Evolutionary conservation across 1,284 basidiomycete genomes (phyloP).

Genomic region (Malassezia arunalokei): DNA sequence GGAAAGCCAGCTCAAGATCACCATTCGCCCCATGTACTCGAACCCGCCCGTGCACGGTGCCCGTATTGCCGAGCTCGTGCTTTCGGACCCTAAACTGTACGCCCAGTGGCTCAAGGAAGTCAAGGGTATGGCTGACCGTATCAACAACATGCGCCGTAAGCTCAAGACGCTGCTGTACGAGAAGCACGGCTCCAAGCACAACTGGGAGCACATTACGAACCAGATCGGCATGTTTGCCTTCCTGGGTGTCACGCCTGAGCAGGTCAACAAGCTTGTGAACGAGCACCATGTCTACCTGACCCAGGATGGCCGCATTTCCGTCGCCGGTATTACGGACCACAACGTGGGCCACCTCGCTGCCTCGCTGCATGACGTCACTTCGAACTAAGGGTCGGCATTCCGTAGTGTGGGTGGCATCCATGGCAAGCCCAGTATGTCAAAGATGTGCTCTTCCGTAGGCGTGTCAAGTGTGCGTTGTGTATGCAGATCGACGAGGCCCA

Average conservation of each 20-base stretch:
- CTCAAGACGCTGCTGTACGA: slow-evolving; percentile 42
- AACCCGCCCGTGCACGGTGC: slow-evolving; percentile 78
- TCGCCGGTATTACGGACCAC: slow-evolving; percentile 44
- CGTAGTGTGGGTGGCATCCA: slow-evolving; percentile 11
- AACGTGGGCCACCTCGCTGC: slow-evolving; percentile 43
- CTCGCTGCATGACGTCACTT: slow-evolving; percentile 42
- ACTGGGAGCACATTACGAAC: slow-evolving; percentile 48
- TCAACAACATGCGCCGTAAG: slow-evolving; percentile 45
- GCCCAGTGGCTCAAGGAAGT: slow-evolving; percentile 48
- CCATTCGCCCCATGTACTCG: slow-evolving; percentile 95
- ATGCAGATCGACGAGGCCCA: slow-evolving; percentile 1
- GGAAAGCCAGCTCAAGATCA: slow-evolving; percentile 59
- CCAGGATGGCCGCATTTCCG: slow-evolving; percentile 45
- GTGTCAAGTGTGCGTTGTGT: slow-evolving; percentile 3
- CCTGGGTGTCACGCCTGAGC: slow-evolving; percentile 44
- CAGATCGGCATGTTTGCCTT: slow-evolving; percentile 47
- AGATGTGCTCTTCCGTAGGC: slow-evolving; percentile 5
- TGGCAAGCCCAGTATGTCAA: not conserved
- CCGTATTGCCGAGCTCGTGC: slow-evolving; percentile 48
- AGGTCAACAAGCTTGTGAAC: slow-evolving; percentile 42
- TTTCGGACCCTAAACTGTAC: slow-evolving; percentile 47
- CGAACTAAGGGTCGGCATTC: slow-evolving; percentile 4
- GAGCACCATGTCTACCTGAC: slow-evolving; percentile 47
- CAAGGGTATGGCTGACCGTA: slow-evolving; percentile 47
- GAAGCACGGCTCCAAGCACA: slow-evolving; percentile 44